Conservation (phyloP, 1,139 yeast species). For the Geotrichum candidum region DNA sequence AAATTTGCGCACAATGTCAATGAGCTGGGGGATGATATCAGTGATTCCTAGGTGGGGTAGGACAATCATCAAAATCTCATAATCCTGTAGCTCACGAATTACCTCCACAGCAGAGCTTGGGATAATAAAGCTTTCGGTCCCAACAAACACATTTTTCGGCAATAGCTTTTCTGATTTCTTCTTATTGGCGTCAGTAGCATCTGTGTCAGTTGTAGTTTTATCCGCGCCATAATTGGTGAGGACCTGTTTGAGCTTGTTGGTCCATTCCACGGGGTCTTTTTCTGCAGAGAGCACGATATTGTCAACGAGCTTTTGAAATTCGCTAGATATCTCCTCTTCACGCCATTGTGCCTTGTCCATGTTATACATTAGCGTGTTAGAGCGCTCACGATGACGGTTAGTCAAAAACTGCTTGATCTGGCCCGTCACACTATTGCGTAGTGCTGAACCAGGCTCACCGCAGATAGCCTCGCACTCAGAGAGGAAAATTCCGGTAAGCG, state of each 20-base stretch:
- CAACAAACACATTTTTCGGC: constrained; percentile 32
- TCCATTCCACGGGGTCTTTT: constrained; percentile 50
- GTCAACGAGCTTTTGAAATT: constrained; percentile 50
- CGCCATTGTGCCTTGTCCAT: constrained; percentile 77
- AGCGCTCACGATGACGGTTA: constrained; percentile 50
- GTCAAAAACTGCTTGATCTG: constrained; percentile 60
- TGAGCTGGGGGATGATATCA: constrained; percentile 36
- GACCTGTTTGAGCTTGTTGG: constrained; percentile 17
- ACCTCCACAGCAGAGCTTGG: constrained; percentile 33
- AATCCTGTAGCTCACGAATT: constrained; percentile 43
- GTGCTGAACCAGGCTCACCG: constrained; percentile 59
- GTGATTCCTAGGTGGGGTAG: constrained; percentile 44
- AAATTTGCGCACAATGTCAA: constrained; percentile 48
- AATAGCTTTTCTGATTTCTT: constrained; percentile 18
- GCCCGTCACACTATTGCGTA: constrained; percentile 61
- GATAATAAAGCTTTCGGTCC: constrained; percentile 38
- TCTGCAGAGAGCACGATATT: constrained; percentile 50
- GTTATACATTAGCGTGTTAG: constrained; percentile 42
- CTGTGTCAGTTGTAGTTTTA: not conserved
- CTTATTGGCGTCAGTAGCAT: constrained; percentile 7
- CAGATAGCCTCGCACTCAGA: constrained; percentile 81
- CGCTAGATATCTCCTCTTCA: constrained; percentile 50
- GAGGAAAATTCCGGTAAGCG: constrained; percentile 62
- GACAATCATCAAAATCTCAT: constrained; percentile 44
- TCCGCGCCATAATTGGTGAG: not conserved